Evolutionary conservation across 768 basidiomycete species (phyloP).

Genomic region (Cubamyces lactineus): DNA sequence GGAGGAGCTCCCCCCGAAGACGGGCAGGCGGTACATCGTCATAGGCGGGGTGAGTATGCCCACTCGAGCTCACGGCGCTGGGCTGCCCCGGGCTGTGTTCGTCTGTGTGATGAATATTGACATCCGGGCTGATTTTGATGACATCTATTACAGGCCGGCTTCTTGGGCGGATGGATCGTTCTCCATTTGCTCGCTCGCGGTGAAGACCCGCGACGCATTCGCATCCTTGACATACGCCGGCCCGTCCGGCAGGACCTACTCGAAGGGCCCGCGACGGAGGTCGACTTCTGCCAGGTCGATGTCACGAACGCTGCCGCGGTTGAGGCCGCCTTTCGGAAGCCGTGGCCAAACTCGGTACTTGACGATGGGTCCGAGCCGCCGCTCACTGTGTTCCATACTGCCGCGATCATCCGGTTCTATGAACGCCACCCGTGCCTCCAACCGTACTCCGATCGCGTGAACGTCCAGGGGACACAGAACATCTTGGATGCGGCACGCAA

Average conservation of each 20-base stretch:
- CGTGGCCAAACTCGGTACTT: slow-evolving; percentile 51
- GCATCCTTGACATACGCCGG: slow-evolving; percentile 67
- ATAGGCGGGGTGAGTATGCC: slow-evolving; percentile 67
- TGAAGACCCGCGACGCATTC: slow-evolving; percentile 65
- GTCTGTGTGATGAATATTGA: neutral
- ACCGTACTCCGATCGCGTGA: slow-evolving; percentile 59
- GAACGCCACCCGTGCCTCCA: slow-evolving; percentile 60
- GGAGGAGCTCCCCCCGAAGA: slow-evolving; percentile 63
- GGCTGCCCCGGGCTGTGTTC: too few relatives aligned
- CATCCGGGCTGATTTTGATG: neutral
- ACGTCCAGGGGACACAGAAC: slow-evolving; percentile 69
- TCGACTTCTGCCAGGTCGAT: slow-evolving; percentile 63
- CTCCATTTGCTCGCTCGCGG: slow-evolving; percentile 69
- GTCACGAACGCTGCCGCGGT: slow-evolving; percentile 57
- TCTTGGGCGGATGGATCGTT: slow-evolving; percentile 80
- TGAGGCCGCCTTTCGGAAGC: slow-evolving; percentile 60
- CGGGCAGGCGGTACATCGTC: slow-evolving; percentile 75
- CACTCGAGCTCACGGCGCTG: too few relatives aligned
- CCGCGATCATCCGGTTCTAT: slow-evolving; percentile 78
- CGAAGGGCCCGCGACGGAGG: slow-evolving; percentile 52
- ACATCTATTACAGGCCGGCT: slow-evolving; percentile 57
- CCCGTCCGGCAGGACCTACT: slow-evolving; percentile 61
- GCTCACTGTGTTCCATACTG: slow-evolving; percentile 76
- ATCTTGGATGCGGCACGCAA: slow-evolving; percentile 60
- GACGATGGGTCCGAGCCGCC: slow-evolving; percentile 37